Base-by-base conservation (phyloP, 2,329 filamentous ascomycete species). In the Calonectria hawksworthii region DNA sequence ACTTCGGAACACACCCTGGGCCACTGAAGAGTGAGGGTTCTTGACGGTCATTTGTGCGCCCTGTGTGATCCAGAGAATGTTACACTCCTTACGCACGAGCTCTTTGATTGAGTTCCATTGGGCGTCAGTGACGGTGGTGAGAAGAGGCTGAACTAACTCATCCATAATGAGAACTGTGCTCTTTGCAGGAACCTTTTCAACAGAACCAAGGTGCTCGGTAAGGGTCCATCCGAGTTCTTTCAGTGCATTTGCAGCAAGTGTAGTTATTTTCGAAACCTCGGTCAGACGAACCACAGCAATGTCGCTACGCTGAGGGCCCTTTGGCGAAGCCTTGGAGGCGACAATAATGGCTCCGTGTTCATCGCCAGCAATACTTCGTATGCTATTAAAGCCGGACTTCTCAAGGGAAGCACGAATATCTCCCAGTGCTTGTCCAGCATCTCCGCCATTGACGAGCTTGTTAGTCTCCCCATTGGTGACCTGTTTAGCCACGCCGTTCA, bases 11-110 rank as follows among this genome's bases (percentile, higher is more conserved):
- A 75, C n/a, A 30, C 73, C 73, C 26, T 75, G 73, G 21, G 64
- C 64, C 8, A 69, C 36, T 4, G 73, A 50, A 38, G 38, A 26
- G 14, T 64, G 28, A 5, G 73, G 73, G 14, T 68, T 50, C n/a
- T 66, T 73, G 26, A 73, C 69, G 28, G 18, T 32, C 50, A 68
- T 54, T 21, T 75, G 73, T 18, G 73, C 63, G n/a, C 73, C 73
- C 30, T 68, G 50, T 21, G 73, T 75, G 3, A 75, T 70, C 73
- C 73, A 75, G 10, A 75, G 69, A 23, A 75, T 34, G 59, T 56
- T 68, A 32, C 65, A 72, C 26, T 72, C 73, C 23, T 63, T 64
- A 30, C 69, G 64, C 32, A 75, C 56, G 21, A 75, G 56, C 23
- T 63, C 47, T 34, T 73, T 69, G 13, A 73, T 32, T 1, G 34